Evolutionary conservation across 2,329 filamentous ascomycete genomes (phyloP), one percentile per base, ranked within the genome.

Genomic region (Chaetomium sp.): DNA sequence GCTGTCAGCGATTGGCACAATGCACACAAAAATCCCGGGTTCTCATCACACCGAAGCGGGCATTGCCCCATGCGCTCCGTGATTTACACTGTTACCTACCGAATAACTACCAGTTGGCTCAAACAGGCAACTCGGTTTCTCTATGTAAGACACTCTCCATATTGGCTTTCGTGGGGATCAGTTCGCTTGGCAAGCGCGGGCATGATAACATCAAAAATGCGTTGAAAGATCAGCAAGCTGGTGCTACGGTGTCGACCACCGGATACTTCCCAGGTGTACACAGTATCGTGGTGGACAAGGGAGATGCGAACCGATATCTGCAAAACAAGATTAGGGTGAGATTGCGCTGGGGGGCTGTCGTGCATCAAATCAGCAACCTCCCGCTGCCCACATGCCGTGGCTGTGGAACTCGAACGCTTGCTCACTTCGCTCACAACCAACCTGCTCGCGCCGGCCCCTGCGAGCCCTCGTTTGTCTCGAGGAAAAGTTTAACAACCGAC

Each of bases 331-430:
- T 62, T 57, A 55, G 23, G 10, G 13, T 59, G 9, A 65, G 29
- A 62, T 50, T 63, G 42, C 33, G 55, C 42, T 16, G 23, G 56
- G 58, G 33, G 31, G 19, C 47, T 45, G 63, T 35, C 21, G 35
- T 62, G 54, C 49, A 42, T 65, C 65, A 63, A 67, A 68, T 68
- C 65, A 61, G 67, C 67, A 62, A 54, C 54, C 65, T 35, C 51
- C 62, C 50, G 56, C 5, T 12, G 50, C 35, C 67, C 65, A 67
- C 63, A 65, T 68, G 60, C 27, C 56, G 62, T 49, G 49, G 35
- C 25, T 54, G 61, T 63, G 61, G 60, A 49, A 56, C 60, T 19
- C 16, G 1, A 12, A n/a, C 55, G 47, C 47, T 27, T 7, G 47
- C 13, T 25, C 25, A 29, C 13, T 53, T 31, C 8, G 45, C 45